Evolutionary conservation across 805 yeast species (phyloP).

Genomic region (Saccharomycopsis sp.): DNA sequence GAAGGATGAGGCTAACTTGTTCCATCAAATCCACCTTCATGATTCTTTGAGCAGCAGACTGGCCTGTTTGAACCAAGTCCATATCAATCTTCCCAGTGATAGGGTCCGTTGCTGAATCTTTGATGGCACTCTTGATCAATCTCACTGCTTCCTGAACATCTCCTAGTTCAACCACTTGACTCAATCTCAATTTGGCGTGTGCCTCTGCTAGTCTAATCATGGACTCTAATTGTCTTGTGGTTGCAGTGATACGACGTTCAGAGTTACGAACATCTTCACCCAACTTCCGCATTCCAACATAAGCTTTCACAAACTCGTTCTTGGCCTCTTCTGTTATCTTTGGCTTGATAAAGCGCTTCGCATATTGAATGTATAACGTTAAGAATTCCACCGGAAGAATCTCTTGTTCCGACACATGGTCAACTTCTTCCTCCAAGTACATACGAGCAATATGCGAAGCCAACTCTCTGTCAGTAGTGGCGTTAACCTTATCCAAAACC

Average conservation of each 20-base stretch:
- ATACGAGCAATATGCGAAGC: conserved; percentile 86
- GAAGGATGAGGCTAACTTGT: conserved; percentile 48
- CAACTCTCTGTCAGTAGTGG: conserved; percentile 68
- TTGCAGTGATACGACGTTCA: conserved; percentile 92
- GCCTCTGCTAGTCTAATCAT: conserved; percentile 95
- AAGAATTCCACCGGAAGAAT: conserved; percentile 80
- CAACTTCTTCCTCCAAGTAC: conserved; percentile 84
- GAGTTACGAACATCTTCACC: conserved; percentile 86
- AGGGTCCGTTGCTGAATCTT: conserved; percentile 98
- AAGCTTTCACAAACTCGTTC: conserved; percentile 72
- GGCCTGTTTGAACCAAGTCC: conserved; percentile 96
- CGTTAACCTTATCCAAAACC: conserved; percentile 88
- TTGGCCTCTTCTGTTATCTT: conserved; percentile 72
- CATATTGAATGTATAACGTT: conserved; percentile 85
- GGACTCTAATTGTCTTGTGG: conserved; percentile 92
- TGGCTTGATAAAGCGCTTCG: conserved; percentile 82
- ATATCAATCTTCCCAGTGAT: conserved; percentile 93
- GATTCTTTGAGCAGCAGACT: conserved; percentile 76
- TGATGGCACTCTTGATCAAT: conserved; percentile 84
- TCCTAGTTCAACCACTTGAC: conserved; percentile 55
- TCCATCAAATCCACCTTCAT: conserved; percentile 63
- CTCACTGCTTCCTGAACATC: conserved; percentile 95
- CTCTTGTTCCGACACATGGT: conserved; percentile 56
- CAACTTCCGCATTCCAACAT: conserved; percentile 86
- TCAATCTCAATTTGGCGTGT: conserved; percentile 91